Conservation (phyloP, 1,284 basidiomycete genomes). For the Violaceomyces palustris region DNA sequence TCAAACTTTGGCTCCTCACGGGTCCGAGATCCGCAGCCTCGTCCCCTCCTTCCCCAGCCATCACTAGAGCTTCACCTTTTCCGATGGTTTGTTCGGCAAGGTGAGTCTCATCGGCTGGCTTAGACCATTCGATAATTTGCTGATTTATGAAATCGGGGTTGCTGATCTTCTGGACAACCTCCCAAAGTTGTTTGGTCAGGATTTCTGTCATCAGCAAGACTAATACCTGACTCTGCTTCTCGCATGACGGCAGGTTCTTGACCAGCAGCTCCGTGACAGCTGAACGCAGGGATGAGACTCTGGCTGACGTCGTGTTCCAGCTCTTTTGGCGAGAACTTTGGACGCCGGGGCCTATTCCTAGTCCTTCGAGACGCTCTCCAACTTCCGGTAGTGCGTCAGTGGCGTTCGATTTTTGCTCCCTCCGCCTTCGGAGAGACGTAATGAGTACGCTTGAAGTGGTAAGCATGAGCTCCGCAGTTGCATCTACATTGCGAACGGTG, state of each 20-base stretch:
- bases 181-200: conserved; percentile 39
- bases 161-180: conserved; percentile 34
- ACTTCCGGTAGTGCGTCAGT: background rate
- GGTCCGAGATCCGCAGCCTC: too few relatives aligned
- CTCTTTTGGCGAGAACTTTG: conserved; percentile 9
- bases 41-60: too few relatives aligned
- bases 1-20: too few relatives aligned
- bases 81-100: conserved; percentile 18
- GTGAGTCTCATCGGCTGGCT: conserved; percentile 27
- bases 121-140: conserved; percentile 35
- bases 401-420: background rate
- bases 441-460: conserved; percentile 38
- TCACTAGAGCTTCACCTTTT: too few relatives aligned
- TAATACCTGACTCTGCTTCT: conserved; percentile 28
- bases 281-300: conserved; percentile 31
- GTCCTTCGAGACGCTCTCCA: conserved; percentile 8
- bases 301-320: conserved; percentile 30
- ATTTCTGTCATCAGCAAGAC: conserved; percentile 36
- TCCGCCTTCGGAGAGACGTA: conserved; percentile 20
- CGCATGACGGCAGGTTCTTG: conserved; percentile 23
- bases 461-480: conserved; percentile 33
- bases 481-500: conserved; percentile 27
- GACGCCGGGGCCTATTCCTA: background rate
- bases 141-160: conserved; percentile 45
- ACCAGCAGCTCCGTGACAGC: conserved; percentile 33